A percentile compares a stretch with the other conserved stretches of the same genome.
phyloP scores from a whole-genome alignment of 148 eudicot species.

The Diospyros kaki region DNA sequence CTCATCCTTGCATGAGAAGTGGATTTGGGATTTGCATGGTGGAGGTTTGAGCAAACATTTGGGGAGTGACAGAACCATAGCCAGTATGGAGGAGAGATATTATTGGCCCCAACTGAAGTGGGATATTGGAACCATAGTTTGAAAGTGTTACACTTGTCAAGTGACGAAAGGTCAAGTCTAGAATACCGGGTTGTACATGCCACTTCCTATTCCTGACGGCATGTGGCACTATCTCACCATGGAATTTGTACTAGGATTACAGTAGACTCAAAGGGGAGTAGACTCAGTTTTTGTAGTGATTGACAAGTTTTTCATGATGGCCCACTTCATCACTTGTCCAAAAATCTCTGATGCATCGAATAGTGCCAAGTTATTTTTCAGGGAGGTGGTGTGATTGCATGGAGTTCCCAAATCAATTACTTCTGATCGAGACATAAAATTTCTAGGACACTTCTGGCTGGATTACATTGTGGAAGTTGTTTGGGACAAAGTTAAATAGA shows the following conservation, averaged over 20 bases:
- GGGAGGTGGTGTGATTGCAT: constrained; percentile 2
- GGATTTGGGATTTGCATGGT: background rate
- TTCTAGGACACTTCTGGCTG: background rate
- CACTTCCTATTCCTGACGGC: background rate
- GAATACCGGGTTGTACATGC: background rate
- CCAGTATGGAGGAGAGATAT: background rate
- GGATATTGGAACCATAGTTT: background rate
- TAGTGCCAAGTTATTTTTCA: background rate
- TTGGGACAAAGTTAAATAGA: background rate
- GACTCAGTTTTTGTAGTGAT: constrained; percentile 4
- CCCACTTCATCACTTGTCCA: background rate
- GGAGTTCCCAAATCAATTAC: background rate
- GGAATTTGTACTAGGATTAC: constrained; percentile 6
- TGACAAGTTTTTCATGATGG: constrained; percentile 6
- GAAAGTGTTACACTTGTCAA: background rate
- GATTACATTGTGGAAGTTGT: background rate
- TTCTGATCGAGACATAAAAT: background rate
- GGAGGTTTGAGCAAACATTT: constrained; percentile 1
- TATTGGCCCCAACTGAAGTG: constrained; percentile 4
- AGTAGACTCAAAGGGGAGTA: background rate
- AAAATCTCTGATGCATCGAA: background rate
- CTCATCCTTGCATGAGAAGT: background rate
- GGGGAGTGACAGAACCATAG: background rate
- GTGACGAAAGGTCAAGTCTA: background rate
- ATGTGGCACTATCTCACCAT: constrained; percentile 5